Base-by-base conservation (phyloP, 768 basidiomycete species). In the Amyloporia xantha region DNA sequence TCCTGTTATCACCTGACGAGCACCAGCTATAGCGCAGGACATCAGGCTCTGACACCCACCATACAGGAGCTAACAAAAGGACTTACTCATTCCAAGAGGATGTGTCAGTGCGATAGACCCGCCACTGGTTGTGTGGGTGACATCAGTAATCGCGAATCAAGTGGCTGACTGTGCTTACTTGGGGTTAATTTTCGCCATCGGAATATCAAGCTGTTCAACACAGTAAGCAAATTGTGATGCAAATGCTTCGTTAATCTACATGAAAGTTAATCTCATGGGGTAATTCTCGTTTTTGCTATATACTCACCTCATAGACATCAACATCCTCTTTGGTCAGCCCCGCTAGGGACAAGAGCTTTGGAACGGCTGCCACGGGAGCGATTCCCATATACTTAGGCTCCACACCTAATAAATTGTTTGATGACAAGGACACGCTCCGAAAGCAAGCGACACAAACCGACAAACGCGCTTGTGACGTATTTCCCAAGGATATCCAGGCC, bases 141-240 rank as follows among this genome's bases (percentile, higher is more conserved):
- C 17, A 10, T 45, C 44, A 36, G 38, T 17, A 45, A 11, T 12
- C 40, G 26, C 20, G 20, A 3, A 45, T 3, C 17, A n/a, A 20
- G 3, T 2, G 4, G 11, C 24, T n/a, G 24, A 1, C 5, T 4
- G 41, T 21, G 44, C 77, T 67, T 71, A 81, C 88, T 91, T 83
- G 41, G 88, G 81, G 61, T 96, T 96, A 58, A 93, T 84, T 65
- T 84, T 92, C 57, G 81, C 77, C 15, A 86, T 81, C 2, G 84
- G 79, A 39, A 95, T 74, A 23, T 74, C 71, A 21, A 94, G 75
- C 59, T 90, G 72, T 59, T 94, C 86, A 6, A 94, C 81, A 45
- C 89, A 93, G 67, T 92, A 86, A n/a, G 87, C 89, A 51, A 91
- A 94, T 61, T 95, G 92, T 1, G 89, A 92, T 0, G 91, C 91